These are phyloP conservation scores for Rhodotorula sp. DNA, from an alignment of 1,284 basidiomycete genomes.

Conservation along the genomic window DNA sequence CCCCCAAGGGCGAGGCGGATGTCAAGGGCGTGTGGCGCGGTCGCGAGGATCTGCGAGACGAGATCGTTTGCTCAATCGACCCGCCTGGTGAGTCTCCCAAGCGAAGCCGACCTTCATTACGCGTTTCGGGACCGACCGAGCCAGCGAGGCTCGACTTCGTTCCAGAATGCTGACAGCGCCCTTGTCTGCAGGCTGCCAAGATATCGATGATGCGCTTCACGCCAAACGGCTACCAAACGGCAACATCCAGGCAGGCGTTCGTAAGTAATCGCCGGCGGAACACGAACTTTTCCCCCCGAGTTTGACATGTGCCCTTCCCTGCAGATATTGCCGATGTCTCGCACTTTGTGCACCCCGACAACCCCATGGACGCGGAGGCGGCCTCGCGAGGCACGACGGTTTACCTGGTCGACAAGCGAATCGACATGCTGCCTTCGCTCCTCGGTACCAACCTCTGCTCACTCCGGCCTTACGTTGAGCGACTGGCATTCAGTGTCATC, in stretches of 20 bases:
- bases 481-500: constrained; percentile 91
- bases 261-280: constrained; percentile 58
- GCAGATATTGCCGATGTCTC: constrained; percentile 97
- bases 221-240: constrained; percentile 84
- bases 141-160: not conserved
- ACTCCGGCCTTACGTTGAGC: constrained; percentile 85
- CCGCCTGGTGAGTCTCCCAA: constrained; percentile 83
- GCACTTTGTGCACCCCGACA: constrained; percentile 90
- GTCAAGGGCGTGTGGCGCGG: constrained; percentile 67
- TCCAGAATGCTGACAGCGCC: not conserved
- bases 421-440: constrained; percentile 95
- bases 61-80: constrained; percentile 94
- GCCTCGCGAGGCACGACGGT: constrained; percentile 95
- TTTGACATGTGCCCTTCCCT: not conserved
- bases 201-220: constrained; percentile 99
- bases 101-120: too few relatives aligned
- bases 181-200: constrained; percentile 72
- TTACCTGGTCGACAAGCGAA: constrained; percentile 96
- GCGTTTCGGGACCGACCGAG: too few relatives aligned
- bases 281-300: not conserved
- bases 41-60: constrained; percentile 79
- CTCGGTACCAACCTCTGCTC: constrained; percentile 97
- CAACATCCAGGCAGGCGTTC: constrained; percentile 95
- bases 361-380: constrained; percentile 95
- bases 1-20: constrained; percentile 61